Percentiles rank a stretch among this genome's conserved stretches.
These are phyloP conservation scores for Penicillium sp. DNA, from an alignment of 2,329 filamentous ascomycete species.

Conservation along the genomic window DNA sequence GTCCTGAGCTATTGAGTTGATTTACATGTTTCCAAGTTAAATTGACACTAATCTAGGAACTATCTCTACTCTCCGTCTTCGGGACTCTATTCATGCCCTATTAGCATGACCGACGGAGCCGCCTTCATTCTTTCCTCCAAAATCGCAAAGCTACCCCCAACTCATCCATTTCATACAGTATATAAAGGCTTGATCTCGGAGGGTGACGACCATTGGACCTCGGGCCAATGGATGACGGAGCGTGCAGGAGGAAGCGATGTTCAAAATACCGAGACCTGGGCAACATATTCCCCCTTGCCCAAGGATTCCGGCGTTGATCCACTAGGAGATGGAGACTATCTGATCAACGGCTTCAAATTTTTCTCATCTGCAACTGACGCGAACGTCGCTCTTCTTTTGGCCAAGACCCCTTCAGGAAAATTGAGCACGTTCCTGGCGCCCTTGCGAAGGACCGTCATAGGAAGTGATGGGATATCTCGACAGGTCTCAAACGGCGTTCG, in stretches of 20 bases:
- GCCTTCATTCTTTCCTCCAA: constrained; percentile 38
- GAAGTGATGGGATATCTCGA: constrained; percentile 14
- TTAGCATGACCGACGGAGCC: constrained; percentile 60
- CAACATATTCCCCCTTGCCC: constrained; percentile 31
- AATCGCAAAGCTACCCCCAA: constrained; percentile 15
- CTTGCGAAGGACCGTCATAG: constrained; percentile 51
- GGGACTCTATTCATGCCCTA: constrained; percentile 66
- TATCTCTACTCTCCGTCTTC: constrained; percentile 65
- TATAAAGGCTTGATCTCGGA: constrained; percentile 36
- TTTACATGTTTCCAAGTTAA: neutral
- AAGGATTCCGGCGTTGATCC: constrained; percentile 12
- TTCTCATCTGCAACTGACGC: constrained; percentile 70
- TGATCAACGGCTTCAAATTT: constrained; percentile 71
- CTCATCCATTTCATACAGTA: constrained; percentile 31
- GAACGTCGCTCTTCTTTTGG: constrained; percentile 66
- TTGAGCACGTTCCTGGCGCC: constrained; percentile 69
- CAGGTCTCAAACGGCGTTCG: constrained; percentile 65
- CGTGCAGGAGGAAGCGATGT: constrained; percentile 43
- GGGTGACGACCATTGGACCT: constrained; percentile 38
- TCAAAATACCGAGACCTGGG: constrained; percentile 40
- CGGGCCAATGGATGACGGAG: constrained; percentile 47
- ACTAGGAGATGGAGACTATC: constrained; percentile 37
- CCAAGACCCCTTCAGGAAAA: constrained; percentile 58
- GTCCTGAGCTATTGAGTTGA: neutral
- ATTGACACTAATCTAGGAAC: constrained; percentile 25